A percentile compares a stretch with the other conserved stretches of the same genome.
These are phyloP conservation scores for Galerina marginata DNA, from an alignment of 768 basidiomycete genomes.

Conservation along the genomic window DNA sequence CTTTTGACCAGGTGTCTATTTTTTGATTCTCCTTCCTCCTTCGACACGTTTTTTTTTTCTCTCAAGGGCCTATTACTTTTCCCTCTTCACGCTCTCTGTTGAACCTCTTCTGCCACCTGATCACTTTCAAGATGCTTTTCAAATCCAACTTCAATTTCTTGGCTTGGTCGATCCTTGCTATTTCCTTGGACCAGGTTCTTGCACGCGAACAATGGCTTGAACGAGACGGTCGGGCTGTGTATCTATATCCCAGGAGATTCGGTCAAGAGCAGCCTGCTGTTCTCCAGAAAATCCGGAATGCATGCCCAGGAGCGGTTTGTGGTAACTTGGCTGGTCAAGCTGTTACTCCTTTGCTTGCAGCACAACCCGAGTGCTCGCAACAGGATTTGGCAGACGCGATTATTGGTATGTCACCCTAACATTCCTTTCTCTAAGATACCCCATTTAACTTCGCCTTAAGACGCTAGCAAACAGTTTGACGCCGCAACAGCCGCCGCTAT, in stretches of 20 bases:
- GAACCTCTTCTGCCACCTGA: constrained; percentile 2
- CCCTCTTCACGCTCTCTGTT: constrained; percentile 15
- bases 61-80: constrained; percentile 20
- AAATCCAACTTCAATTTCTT: constrained; percentile 32
- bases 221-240: constrained; percentile 48
- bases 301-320: constrained; percentile 56
- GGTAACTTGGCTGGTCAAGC: constrained; percentile 54
- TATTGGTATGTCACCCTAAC: constrained; percentile 46
- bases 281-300: constrained; percentile 47
- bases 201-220: constrained; percentile 55
- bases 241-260: constrained; percentile 58
- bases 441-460: constrained; percentile 28
- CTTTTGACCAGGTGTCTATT: constrained; percentile 54
- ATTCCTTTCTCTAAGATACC: not conserved
- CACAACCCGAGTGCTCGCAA: constrained; percentile 57
- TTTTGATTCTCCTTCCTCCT: constrained; percentile 9
- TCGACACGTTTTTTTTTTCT: constrained; percentile 10
- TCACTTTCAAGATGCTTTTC: constrained; percentile 33
- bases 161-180: constrained; percentile 32
- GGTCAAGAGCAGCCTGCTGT: constrained; percentile 55
- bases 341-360: constrained; percentile 56
- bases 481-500: constrained; percentile 53
- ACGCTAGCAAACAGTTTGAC: constrained; percentile 59
- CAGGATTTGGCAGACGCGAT: constrained; percentile 63
- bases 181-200: constrained; percentile 33